Evolutionary conservation across 2,329 filamentous ascomycete species (phyloP), one percentile per base, ranked within the genome.

Genomic region (Clarireedia paspali): DNA sequence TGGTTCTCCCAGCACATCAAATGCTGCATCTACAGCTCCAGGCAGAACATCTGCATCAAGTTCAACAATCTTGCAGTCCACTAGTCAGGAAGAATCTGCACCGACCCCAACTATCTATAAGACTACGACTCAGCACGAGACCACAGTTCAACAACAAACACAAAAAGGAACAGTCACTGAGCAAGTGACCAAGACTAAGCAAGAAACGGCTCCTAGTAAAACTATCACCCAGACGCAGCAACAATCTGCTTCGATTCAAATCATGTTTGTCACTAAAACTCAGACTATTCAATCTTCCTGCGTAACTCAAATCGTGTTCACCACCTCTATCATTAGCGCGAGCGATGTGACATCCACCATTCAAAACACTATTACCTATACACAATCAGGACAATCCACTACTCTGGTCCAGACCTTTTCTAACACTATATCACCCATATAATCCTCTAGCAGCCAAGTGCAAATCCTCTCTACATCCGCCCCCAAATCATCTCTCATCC

Each of bases 31-130:
- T 20, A 30, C 47, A 4, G 17, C 47, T 15, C 14, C 50, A 6
- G 57, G 56, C 5, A 20, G 20, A 20, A 56, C 59, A 27, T 24
- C 30, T 15, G 47, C 34, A 24, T 17, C 34, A 38, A 15, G 47
- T n/a, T n/a, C 36, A 7, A 63, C 60, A n/a, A 50, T 60, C 15
- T 55, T 59, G 45, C 40, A 60, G 26, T 59, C 55, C 24, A 44
- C 36, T 26, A 24, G 45, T 15, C 14, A 51, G 36, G 36, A 56
- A 34, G 45, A 52, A 7, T 51, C 57, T 46, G 36, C 39, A 42
- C 24, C 34, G 50, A 15, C 45, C 36, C 15, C 50, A n/a, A 45
- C 50, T 40, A 15, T 38, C 36, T 9, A 47, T 14, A 17, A 23
- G 10, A 49, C 47, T 38, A 40, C 14, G 12, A 40, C 38, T 40